These are phyloP conservation scores for Udeniomyces megalosporus DNA, from an alignment of 768 basidiomycete genomes.

Conservation along the genomic window DNA sequence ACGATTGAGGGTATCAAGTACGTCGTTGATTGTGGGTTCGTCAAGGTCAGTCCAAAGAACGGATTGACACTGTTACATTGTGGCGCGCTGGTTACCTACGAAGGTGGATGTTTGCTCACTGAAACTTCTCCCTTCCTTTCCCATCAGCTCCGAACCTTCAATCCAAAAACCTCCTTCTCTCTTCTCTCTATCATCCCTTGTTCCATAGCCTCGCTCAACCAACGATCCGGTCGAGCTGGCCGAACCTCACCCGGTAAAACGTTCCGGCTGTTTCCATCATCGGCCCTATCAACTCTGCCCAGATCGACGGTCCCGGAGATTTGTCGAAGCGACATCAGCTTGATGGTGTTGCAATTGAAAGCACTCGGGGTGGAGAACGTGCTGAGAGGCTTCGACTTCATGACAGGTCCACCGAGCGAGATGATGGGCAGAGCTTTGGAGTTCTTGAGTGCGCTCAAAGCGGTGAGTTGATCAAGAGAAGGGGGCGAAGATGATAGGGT, in stretches of 20 bases:
- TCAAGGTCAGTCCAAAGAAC: conserved; percentile 46
- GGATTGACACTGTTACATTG: too few relatives aligned
- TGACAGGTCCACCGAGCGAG: conserved; percentile 71
- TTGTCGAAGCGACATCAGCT: conserved; percentile 73
- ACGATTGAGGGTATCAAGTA: conserved; percentile 92
- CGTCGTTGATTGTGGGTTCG: conserved; percentile 86
- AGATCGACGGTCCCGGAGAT: conserved; percentile 73
- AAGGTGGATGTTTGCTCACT: background rate
- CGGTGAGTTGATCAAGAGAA: conserved; percentile 28
- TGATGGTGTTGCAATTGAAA: conserved; percentile 83
- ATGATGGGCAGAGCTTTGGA: conserved; percentile 74
- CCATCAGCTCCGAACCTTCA: conserved; percentile 67
- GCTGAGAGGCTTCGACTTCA: conserved; percentile 83
- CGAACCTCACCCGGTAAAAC: conserved; percentile 83
- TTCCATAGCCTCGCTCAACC: conserved; percentile 75
- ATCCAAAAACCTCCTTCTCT: conserved; percentile 69
- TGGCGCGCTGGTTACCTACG: too few relatives aligned
- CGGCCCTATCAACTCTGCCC: conserved; percentile 45
- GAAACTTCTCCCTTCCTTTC: background rate
- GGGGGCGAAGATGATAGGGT: too few relatives aligned
- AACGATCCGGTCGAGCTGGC: conserved; percentile 87
- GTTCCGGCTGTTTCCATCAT: conserved; percentile 70
- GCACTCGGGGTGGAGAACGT: conserved; percentile 87
- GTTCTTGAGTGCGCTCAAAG: conserved; percentile 58
- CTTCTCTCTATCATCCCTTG: conserved; percentile 68